These are phyloP conservation scores for Ligustrum vulgare DNA, from an alignment of 257 asterid genomes.

Conservation along the genomic window DNA sequence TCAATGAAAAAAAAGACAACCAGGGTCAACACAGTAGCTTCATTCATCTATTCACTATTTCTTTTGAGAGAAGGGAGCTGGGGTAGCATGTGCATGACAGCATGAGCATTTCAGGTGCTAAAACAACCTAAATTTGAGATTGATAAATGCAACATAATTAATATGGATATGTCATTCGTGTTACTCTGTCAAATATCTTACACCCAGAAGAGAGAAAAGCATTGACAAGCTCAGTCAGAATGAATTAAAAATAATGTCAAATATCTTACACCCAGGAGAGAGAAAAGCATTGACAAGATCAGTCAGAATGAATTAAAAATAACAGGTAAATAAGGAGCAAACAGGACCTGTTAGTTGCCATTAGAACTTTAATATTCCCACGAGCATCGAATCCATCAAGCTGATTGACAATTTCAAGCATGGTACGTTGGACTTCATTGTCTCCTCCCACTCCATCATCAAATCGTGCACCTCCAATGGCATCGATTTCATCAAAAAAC, in stretches of 20 bases:
- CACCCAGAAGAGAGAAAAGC: neutral
- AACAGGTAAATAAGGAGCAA: neutral
- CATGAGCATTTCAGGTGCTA: neutral
- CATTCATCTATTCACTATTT: neutral
- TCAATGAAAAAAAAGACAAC: neutral
- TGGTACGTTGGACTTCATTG: constrained; percentile 97
- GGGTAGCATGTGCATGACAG: neutral
- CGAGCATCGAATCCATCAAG: constrained; percentile 99
- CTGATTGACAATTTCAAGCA: constrained; percentile 98
- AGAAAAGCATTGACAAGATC: neutral
- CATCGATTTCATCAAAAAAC: constrained; percentile 94
- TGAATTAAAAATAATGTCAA: neutral
- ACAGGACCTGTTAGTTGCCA: constrained; percentile 93
- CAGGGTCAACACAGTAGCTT: neutral
- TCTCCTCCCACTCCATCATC: constrained; percentile 99
- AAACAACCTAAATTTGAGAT: neutral
- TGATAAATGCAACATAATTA: neutral
- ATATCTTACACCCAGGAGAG: too few relatives aligned
- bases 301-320: neutral
- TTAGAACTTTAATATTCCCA: constrained; percentile 93
- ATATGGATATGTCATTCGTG: neutral
- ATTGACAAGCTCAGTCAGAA: neutral
- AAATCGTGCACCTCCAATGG: constrained; percentile 97
- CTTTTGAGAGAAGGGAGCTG: neutral
- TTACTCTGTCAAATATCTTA: constrained; percentile 1